These are phyloP conservation scores for Pythium dissimile DNA, from an alignment of 352 stramenopile genomes.

Conservation along the genomic window DNA sequence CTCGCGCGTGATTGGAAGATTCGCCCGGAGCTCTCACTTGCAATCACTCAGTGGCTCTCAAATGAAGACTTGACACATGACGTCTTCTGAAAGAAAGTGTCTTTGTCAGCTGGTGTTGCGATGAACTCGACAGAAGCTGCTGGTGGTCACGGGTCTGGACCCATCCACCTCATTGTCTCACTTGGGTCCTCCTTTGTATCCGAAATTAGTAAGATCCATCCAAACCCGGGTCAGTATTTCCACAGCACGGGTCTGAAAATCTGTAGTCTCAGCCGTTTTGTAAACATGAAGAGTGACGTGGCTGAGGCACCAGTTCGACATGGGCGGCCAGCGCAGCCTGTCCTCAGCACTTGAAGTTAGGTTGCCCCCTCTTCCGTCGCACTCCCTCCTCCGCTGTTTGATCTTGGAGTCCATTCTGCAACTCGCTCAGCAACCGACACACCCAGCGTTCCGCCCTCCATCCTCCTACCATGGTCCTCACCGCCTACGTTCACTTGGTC, in stretches of 20 bases:
- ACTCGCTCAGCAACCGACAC: slow-evolving; percentile 2
- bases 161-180: not conserved
- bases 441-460: not conserved
- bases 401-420: slow-evolving; percentile 3
- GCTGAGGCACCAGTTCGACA: not conserved
- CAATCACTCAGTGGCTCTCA: too few relatives aligned
- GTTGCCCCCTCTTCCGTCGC: not conserved
- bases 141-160: not conserved
- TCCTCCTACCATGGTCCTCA: slow-evolving; percentile 16
- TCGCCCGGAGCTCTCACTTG: too few relatives aligned
- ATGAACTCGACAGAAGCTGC: not conserved
- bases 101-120: not conserved
- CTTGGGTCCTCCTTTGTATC: not conserved
- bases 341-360: too few relatives aligned
- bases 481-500: slow-evolving; percentile 18
- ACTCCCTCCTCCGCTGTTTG: not conserved
- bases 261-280: not conserved
- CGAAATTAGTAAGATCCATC: not conserved
- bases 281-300: not conserved
- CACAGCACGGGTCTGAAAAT: too few relatives aligned
- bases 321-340: not conserved
- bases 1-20: too few relatives aligned
- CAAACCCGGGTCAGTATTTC: not conserved
- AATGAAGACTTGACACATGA: too few relatives aligned
- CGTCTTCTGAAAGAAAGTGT: too few relatives aligned